A percentile compares a stretch with the other conserved stretches of the same genome.
These are phyloP conservation scores for Drosera capensis DNA, from an alignment of 148 eudicot genomes.

Conservation along the genomic window DNA sequence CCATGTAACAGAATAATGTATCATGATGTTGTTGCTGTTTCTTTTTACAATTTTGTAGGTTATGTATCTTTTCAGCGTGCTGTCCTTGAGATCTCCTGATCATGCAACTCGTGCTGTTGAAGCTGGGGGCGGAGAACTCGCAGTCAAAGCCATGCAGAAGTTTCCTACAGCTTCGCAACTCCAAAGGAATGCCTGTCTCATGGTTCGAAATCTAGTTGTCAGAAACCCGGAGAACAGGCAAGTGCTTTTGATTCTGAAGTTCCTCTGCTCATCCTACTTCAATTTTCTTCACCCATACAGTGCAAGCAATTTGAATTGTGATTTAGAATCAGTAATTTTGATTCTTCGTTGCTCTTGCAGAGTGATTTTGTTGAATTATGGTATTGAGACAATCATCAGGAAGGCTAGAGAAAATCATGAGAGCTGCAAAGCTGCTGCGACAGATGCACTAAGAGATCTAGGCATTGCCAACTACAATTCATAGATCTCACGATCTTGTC, in stretches of 20 bases:
- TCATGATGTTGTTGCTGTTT: neutral
- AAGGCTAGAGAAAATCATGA: slow-evolving; percentile 55
- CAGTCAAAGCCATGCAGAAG: slow-evolving; percentile 72
- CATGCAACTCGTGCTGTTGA: slow-evolving; percentile 76
- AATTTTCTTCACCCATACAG: slow-evolving; percentile 31
- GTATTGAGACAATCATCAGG: slow-evolving; percentile 69
- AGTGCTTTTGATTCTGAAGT: neutral
- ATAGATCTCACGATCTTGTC: too few relatives aligned
- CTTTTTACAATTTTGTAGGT: slow-evolving; percentile 27
- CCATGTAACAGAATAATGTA: neutral
- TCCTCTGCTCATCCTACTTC: neutral
- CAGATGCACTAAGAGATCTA: slow-evolving; percentile 84
- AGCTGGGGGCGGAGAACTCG: slow-evolving; percentile 97
- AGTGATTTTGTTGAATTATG: slow-evolving; percentile 49
- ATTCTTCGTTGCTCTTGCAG: slow-evolving; percentile 22
- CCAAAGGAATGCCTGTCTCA: slow-evolving; percentile 69
- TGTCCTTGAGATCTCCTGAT: slow-evolving; percentile 73
- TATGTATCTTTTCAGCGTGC: slow-evolving; percentile 59
- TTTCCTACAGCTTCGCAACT: slow-evolving; percentile 57
- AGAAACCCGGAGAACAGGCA: slow-evolving; percentile 88
- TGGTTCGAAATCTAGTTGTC: slow-evolving; percentile 87
- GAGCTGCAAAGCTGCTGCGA: slow-evolving; percentile 74
- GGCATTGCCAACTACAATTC: slow-evolving; percentile 77
- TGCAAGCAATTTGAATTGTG: neutral
- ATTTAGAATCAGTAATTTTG: neutral